Conservation (phyloP, 345 rosid species). For the Abelmoschus esculentus region DNA sequence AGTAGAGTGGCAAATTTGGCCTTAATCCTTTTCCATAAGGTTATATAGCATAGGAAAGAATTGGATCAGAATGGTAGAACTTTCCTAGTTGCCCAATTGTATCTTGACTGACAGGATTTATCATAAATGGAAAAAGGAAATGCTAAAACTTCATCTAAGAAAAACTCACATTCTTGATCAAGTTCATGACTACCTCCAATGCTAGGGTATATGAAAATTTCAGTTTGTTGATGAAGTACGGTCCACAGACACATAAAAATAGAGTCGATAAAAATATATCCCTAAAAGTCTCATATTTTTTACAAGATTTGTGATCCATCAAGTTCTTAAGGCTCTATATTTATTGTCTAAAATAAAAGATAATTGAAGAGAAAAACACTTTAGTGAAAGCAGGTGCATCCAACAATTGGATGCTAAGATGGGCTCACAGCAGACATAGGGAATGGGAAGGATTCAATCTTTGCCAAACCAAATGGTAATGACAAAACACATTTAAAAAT, state of each 20-base stretch:
- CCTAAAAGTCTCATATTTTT: not conserved
- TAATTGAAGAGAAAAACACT: not conserved
- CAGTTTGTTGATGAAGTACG: not conserved
- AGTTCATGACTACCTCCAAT: not conserved
- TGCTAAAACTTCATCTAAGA: not conserved
- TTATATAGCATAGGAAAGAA: not conserved
- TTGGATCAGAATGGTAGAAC: not conserved
- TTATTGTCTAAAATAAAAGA: not conserved
- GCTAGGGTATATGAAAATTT: not conserved
- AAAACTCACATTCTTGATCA: not conserved
- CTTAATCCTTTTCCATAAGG: not conserved
- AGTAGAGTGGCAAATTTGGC: not conserved
- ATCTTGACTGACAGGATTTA: not conserved
- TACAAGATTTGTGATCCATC: not conserved
- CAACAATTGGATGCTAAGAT: not conserved
- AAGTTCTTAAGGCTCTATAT: not conserved
- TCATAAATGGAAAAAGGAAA: not conserved
- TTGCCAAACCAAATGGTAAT: not conserved
- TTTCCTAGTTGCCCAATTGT: not conserved
- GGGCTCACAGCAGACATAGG: not conserved
- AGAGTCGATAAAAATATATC: not conserved
- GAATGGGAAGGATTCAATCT: not conserved
- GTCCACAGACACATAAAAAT: not conserved
- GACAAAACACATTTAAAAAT: not conserved
- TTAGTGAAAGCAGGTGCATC: not conserved